phyloP scores from a whole-genome alignment of 1,284 basidiomycete species.

The Moniliella sp. region DNA sequence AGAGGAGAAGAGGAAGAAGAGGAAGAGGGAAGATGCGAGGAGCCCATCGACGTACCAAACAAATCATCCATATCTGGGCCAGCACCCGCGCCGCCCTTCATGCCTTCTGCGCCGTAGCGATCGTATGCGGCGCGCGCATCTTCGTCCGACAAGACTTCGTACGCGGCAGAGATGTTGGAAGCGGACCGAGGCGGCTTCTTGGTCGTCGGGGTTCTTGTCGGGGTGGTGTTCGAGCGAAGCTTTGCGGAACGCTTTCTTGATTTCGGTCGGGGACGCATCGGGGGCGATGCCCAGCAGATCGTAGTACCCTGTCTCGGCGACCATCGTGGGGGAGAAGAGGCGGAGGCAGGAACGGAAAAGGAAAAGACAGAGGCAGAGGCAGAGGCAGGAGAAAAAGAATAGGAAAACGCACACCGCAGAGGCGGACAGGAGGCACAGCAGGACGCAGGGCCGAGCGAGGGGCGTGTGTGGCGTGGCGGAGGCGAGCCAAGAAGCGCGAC shows the following conservation, averaged over 20 bases:
- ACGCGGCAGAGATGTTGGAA: slow-evolving; percentile 28
- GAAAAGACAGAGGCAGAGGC: too few relatives aligned
- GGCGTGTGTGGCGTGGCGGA: too few relatives aligned
- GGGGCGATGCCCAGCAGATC: slow-evolving; percentile 47
- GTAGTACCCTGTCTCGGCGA: slow-evolving; percentile 52
- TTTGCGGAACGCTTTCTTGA: slow-evolving; percentile 48
- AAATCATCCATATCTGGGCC: slow-evolving; percentile 18
- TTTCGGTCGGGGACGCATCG: slow-evolving; percentile 58
- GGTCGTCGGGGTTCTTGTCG: slow-evolving; percentile 7
- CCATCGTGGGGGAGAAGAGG: too few relatives aligned
- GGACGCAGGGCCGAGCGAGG: too few relatives aligned
- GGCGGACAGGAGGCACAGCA: too few relatives aligned
- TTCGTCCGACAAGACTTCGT: slow-evolving; percentile 10
- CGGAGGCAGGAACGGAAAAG: too few relatives aligned
- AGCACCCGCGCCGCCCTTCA: not conserved
- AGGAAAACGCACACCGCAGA: too few relatives aligned
- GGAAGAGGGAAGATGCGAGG: not conserved
- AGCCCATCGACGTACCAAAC: slow-evolving; percentile 6
- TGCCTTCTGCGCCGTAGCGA: slow-evolving; percentile 1
- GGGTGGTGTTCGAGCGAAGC: slow-evolving; percentile 24
- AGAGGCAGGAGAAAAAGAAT: too few relatives aligned
- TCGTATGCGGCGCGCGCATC: slow-evolving; percentile 2
- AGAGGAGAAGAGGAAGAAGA: not conserved
- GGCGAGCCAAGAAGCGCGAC: too few relatives aligned
- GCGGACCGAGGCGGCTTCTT: slow-evolving; percentile 14